Conservation (phyloP, 257 asterid species). For the Cruciata laevipes region DNA sequence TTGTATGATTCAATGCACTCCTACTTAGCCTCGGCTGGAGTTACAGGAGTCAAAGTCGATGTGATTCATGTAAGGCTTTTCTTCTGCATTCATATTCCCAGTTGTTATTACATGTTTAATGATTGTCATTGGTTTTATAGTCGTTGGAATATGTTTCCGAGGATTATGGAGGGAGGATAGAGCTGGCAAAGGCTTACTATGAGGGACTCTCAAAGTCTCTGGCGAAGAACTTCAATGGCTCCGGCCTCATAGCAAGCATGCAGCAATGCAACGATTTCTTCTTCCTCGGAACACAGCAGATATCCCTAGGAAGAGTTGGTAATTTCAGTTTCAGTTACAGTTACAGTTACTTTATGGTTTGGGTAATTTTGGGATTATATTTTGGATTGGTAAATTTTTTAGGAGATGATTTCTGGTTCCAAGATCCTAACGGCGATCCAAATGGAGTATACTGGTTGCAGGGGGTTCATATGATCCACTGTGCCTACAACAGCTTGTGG, state of each 20-base stretch:
- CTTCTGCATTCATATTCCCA: neutral
- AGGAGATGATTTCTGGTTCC: constrained; percentile 89
- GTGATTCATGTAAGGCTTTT: constrained; percentile 48
- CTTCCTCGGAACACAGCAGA: constrained; percentile 59
- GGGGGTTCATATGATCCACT: constrained; percentile 87
- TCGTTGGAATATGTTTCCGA: constrained; percentile 51
- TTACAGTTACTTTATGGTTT: neutral
- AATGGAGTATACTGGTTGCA: constrained; percentile 79
- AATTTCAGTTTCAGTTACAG: neutral
- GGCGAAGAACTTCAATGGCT: constrained; percentile 58
- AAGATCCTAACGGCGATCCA: constrained; percentile 75
- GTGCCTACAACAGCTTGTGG: constrained; percentile 84
- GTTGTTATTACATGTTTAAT: neutral
- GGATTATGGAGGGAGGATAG: constrained; percentile 63
- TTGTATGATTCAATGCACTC: constrained; percentile 65
- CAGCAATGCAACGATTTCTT: constrained; percentile 79
- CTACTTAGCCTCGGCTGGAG: constrained; percentile 49
- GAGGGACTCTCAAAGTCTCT: constrained; percentile 57
- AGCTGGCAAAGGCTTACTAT: constrained; percentile 64
- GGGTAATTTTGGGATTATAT: neutral
- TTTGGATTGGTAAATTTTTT: neutral
- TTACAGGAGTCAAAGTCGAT: constrained; percentile 73
- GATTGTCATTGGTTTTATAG: constrained; percentile 11
- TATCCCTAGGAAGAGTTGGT: constrained; percentile 82
- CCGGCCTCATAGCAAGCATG: constrained; percentile 67